Conservation (phyloP, 345 rosid genomes). For the Cardamine resedifolia region DNA sequence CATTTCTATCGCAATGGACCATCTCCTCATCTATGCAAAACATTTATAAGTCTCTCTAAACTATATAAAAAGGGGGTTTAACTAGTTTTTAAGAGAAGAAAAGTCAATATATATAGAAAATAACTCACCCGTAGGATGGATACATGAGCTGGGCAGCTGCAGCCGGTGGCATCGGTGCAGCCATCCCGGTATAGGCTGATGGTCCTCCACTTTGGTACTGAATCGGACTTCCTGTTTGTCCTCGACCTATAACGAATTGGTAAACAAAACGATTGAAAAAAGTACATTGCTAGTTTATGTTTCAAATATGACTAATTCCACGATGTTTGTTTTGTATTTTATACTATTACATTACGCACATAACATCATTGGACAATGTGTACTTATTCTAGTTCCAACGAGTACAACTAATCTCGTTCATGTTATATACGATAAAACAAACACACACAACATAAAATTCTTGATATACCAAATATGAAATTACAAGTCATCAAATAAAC, state of each 20-base stretch:
- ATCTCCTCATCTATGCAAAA: slow-evolving; percentile 10
- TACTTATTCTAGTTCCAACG: slow-evolving; percentile 9
- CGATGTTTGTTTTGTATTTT: background rate
- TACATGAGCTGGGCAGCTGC: slow-evolving; percentile 51
- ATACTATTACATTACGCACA: background rate
- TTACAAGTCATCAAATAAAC: slow-evolving; percentile 1
- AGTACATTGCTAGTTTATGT: background rate
- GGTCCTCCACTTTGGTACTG: slow-evolving; percentile 54
- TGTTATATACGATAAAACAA: slow-evolving; percentile 2
- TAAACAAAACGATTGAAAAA: background rate
- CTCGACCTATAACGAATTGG: slow-evolving; percentile 50
- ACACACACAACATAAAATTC: background rate
- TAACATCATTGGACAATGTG: slow-evolving; percentile 23
- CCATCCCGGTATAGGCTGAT: slow-evolving; percentile 56
- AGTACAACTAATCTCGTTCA: background rate
- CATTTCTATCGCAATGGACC: slow-evolving; percentile 26
- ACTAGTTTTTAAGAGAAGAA: background rate
- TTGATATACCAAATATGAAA: background rate
- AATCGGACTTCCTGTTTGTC: slow-evolving; percentile 57
- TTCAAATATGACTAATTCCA: background rate
- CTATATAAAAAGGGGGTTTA: background rate
- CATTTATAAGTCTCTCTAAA: slow-evolving; percentile 26
- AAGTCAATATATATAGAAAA: background rate
- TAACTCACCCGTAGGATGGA: slow-evolving; percentile 37
- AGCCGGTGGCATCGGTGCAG: slow-evolving; percentile 44